Base-by-base conservation (phyloP, 805 yeast species). In the Saccharomycopsis synnaedendra region DNA sequence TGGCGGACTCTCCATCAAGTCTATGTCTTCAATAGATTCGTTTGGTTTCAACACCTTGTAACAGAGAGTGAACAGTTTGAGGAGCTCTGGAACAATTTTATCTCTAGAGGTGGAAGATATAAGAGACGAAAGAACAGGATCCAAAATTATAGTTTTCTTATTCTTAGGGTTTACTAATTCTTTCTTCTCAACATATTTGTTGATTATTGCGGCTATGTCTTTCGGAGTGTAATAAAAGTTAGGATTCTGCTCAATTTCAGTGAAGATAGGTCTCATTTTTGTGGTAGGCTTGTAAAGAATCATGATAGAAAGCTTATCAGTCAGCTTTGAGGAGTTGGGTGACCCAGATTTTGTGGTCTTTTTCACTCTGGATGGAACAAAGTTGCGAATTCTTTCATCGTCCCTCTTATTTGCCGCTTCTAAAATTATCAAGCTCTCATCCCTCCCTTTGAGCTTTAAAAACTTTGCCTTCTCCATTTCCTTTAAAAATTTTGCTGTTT, bases 401-500 rank as follows among this genome's bases (percentile, higher is more conserved):
- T 65, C 63, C 0, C 65, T 64, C 31, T 64, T 65, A 10, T 71
- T 72, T 32, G 78, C 76, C 0, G 75, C 56, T 5, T 73, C 66
- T 2, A 71, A 67, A 27, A 90, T 68, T 0, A 74, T 71, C 31
- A 88, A 65, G 57, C 85, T 94, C 50, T 89, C 96, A 37, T 81
- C 93, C 58, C 86, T 85, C 5, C 95, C 97, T 55, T 88, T 86
- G 30, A 81, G 61, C 48, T 78, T 78, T 28, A 93, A 52, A 47
- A 80, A 75, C 1, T 78, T 77, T 41, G 72, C 70, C 60, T 87
- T 90, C 55, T 85, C 96, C 80, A 89, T 86, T 5, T 84, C 80
- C 59, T 87, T 90, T 47, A 90, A 65, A 58, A 82, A 87, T 61
- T 88, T 89, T 9, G 88, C 74, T 3, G 90, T 78, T 59, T 90